These are phyloP conservation scores for Morella rubra DNA, from an alignment of 306 rosid genomes.

Conservation along the genomic window DNA sequence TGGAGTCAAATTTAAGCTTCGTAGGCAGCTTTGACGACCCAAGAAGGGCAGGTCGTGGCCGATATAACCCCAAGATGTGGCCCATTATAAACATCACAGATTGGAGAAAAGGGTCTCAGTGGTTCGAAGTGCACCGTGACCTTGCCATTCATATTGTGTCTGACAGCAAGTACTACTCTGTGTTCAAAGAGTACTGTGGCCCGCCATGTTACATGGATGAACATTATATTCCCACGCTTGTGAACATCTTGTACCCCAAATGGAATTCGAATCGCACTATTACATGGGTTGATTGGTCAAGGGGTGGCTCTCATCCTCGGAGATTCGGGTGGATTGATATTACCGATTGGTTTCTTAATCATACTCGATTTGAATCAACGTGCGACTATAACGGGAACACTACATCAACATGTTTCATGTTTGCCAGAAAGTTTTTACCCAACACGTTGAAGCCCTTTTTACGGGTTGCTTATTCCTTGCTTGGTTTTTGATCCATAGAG, in stretches of 20 bases:
- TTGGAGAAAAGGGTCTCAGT: conserved; percentile 71
- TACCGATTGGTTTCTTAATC: conserved; percentile 46
- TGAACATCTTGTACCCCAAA: conserved; percentile 28
- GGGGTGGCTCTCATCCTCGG: conserved; percentile 53
- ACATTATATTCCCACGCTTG: conserved; percentile 60
- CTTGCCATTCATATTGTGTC: conserved; percentile 49
- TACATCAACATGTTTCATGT: conserved; percentile 52
- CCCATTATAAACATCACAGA: conserved; percentile 47
- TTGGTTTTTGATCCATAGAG: conserved; percentile 39
- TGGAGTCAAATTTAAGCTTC: conserved; percentile 45
- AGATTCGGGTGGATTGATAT: conserved; percentile 35
- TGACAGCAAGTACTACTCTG: conserved; percentile 41
- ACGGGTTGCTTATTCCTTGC: conserved; percentile 37
- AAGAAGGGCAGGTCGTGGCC: conserved; percentile 41
- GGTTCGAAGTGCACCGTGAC: conserved; percentile 58
- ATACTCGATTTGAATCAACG: conserved; percentile 38
- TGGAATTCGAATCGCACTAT: conserved; percentile 39
- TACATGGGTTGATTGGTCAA: conserved; percentile 73
- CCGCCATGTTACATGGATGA: conserved; percentile 59
- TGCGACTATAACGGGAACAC: conserved; percentile 42
- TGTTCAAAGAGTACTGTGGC: conserved; percentile 36
- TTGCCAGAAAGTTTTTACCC: conserved; percentile 62
- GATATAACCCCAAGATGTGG: conserved; percentile 46
- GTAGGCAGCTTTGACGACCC: conserved; percentile 44
- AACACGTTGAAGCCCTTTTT: conserved; percentile 52